Percentiles rank a stretch among this genome's conserved stretches.
Conservation (phyloP, 1,284 basidiomycete genomes). For the Malassezia pachydermatis region DNA sequence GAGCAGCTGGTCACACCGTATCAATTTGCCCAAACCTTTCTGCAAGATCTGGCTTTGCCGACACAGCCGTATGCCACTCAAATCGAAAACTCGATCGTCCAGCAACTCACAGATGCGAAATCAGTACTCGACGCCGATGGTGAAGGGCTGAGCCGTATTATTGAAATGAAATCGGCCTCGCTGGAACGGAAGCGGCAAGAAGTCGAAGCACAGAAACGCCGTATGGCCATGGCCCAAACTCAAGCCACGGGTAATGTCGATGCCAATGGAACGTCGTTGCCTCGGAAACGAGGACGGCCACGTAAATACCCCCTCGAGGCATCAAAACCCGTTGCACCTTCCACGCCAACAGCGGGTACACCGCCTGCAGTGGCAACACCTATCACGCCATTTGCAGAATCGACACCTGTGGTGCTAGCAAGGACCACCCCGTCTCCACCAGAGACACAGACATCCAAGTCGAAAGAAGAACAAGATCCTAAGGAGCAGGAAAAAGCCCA, state of each 20-base stretch:
- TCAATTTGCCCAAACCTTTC: slow-evolving; percentile 73
- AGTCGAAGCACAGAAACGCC: slow-evolving; percentile 8
- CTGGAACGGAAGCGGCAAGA: slow-evolving; percentile 15
- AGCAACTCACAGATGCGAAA: slow-evolving; percentile 79
- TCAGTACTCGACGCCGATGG: slow-evolving; percentile 43
- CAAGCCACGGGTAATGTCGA: neutral
- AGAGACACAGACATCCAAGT: slow-evolving; percentile 13
- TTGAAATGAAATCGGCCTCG: slow-evolving; percentile 12
- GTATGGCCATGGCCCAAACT: neutral
- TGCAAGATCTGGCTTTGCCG: slow-evolving; percentile 73
- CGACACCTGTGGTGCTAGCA: neutral
- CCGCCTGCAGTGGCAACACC: neutral
- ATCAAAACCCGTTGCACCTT: neutral
- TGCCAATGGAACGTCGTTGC: neutral
- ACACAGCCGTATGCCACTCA: slow-evolving; percentile 60
- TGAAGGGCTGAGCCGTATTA: slow-evolving; percentile 9
- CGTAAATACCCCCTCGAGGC: slow-evolving; percentile 12
- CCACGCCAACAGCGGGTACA: neutral
- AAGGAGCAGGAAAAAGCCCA: slow-evolving; percentile 8
- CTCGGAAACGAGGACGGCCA: slow-evolving; percentile 15
- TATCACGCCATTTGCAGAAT: neutral
- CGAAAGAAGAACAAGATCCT: slow-evolving; percentile 2
- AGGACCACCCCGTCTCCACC: too few relatives aligned
- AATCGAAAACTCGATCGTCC: slow-evolving; percentile 72
- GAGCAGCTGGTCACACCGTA: slow-evolving; percentile 66